A percentile compares a stretch with the other conserved stretches of the same genome.
phyloP scores from a whole-genome alignment of 495 filamentous ascomycete genomes.

The Penicillium daleae region DNA sequence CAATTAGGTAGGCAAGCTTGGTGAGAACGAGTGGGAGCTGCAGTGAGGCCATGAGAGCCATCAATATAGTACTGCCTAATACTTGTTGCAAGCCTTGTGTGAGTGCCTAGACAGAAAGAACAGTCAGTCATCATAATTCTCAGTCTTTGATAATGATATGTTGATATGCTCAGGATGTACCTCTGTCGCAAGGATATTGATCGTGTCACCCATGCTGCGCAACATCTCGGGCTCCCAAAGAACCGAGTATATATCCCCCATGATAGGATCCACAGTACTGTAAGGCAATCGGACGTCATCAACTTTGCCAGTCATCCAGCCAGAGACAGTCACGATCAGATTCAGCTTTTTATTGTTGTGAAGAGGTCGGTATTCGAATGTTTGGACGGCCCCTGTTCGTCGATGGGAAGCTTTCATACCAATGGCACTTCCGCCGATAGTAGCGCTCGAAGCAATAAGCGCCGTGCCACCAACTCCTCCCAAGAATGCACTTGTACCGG shows the following conservation, averaged over 20 bases:
- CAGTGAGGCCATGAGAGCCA: constrained; percentile 89
- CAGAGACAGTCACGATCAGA: constrained; percentile 91
- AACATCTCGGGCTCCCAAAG: constrained; percentile 99
- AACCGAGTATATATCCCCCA: constrained; percentile 98
- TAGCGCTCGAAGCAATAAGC: constrained; percentile 87
- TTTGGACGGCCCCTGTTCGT: constrained; percentile 86
- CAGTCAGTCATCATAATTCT: constrained; percentile 11
- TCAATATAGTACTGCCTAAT: constrained; percentile 85
- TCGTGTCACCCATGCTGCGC: constrained; percentile 93
- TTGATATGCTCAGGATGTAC: constrained; percentile 51
- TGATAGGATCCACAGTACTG: constrained; percentile 93
- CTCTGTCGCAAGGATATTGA: constrained; percentile 97
- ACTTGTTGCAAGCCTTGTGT: constrained; percentile 97
- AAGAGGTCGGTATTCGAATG: constrained; percentile 94
- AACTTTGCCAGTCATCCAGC: constrained; percentile 98
- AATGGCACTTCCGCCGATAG: constrained; percentile 83
- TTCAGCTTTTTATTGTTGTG: constrained; percentile 98
- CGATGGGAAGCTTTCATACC: constrained; percentile 82
- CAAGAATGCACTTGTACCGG: constrained; percentile 85
- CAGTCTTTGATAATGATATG: background rate
- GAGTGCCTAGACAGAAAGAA: constrained; percentile 64
- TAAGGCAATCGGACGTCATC: constrained; percentile 95
- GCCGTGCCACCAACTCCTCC: constrained; percentile 92
- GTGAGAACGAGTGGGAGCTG: constrained; percentile 90
- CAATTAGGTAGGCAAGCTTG: constrained; percentile 94